Evolutionary conservation across 495 filamentous ascomycete genomes (phyloP).

Genomic region (Coniosporium apollinis): DNA sequence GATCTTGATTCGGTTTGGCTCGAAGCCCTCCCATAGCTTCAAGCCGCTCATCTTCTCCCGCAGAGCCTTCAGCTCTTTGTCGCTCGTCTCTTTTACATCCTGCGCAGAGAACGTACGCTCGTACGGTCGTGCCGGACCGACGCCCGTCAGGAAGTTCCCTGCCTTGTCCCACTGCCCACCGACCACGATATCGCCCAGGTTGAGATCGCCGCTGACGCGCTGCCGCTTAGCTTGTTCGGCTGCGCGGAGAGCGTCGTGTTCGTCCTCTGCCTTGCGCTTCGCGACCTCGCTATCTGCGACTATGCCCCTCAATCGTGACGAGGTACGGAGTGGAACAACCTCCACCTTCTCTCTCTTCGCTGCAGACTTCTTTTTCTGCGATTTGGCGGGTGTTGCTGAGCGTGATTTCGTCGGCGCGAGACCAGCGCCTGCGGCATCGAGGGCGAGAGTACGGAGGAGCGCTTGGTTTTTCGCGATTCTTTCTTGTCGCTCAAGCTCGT

Average conservation of each 20-base stretch:
- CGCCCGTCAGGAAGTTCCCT: slow-evolving; percentile 35
- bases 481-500: slow-evolving; percentile 50
- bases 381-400: slow-evolving; percentile 12
- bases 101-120: slow-evolving; percentile 65
- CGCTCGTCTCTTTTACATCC: slow-evolving; percentile 65
- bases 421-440: slow-evolving; percentile 38
- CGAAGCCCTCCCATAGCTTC: slow-evolving; percentile 64
- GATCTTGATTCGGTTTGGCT: slow-evolving; percentile 76
- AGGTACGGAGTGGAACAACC: slow-evolving; percentile 39
- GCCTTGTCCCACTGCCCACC: slow-evolving; percentile 43
- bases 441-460: slow-evolving; percentile 32
- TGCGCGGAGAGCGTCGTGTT: slow-evolving; percentile 42
- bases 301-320: slow-evolving; percentile 48
- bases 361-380: slow-evolving; percentile 32
- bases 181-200: slow-evolving; percentile 62
- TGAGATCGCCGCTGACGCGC: slow-evolving; percentile 52
- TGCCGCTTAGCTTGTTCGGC: slow-evolving; percentile 51
- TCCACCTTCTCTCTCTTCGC: slow-evolving; percentile 33
- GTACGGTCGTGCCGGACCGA: slow-evolving; percentile 55
- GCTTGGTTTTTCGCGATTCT: slow-evolving; percentile 63
- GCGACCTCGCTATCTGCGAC: slow-evolving; percentile 53
- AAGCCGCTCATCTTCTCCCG: slow-evolving; percentile 68
- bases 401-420: slow-evolving; percentile 28
- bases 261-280: slow-evolving; percentile 67
- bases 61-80: slow-evolving; percentile 58